Evolutionary conservation across 306 rosid species (phyloP).

Genomic region (Vigna trinervia): DNA sequence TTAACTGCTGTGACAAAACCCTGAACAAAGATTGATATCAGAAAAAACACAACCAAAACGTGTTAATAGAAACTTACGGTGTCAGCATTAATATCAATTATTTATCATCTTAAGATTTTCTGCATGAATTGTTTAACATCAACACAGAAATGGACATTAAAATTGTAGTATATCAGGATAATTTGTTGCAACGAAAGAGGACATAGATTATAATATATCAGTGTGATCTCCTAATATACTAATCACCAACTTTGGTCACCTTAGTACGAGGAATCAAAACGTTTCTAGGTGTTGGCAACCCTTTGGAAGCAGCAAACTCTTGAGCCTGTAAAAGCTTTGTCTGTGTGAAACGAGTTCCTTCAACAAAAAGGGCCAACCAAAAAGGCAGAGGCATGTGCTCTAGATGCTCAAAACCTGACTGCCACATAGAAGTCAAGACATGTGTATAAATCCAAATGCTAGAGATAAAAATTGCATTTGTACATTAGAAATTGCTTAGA

Average conservation of each 20-base stretch:
- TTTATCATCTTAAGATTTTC: background rate
- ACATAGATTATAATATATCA: conserved; percentile 2
- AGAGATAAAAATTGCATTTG: background rate
- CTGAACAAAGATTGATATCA: conserved; percentile 47
- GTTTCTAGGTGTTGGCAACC: conserved; percentile 77
- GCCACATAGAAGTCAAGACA: conserved; percentile 45
- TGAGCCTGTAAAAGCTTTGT: conserved; percentile 78
- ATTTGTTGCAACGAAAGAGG: background rate
- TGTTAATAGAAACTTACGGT: background rate
- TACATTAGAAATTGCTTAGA: background rate
- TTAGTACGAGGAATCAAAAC: conserved; percentile 92
- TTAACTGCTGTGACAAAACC: conserved; percentile 82
- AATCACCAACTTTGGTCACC: conserved; percentile 52
- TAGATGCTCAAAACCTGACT: conserved; percentile 70
- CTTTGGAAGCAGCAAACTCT: conserved; percentile 80
- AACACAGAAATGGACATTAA: background rate
- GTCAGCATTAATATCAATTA: background rate
- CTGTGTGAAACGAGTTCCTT: conserved; percentile 90
- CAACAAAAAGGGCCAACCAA: conserved; percentile 91
- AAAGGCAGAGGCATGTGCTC: conserved; percentile 72
- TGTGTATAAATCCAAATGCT: conserved; percentile 9
- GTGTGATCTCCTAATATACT: background rate
- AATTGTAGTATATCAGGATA: background rate
- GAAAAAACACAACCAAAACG: conserved; percentile 16
- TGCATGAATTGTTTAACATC: background rate